Conservation (phyloP, 2,329 filamentous ascomycete species). For the Clarireedia sp. region DNA sequence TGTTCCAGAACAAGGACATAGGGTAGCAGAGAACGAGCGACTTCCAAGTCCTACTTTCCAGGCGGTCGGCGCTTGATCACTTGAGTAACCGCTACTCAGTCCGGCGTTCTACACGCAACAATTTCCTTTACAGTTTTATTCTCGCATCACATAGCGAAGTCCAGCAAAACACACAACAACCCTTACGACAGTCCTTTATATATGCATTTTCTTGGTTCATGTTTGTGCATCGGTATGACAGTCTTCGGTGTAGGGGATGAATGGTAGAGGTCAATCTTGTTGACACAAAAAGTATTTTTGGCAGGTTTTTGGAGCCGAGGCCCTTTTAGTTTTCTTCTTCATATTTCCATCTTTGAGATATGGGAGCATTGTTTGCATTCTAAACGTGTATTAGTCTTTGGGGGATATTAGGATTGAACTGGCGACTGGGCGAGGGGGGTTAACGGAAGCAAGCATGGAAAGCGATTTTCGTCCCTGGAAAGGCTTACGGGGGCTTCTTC, state of each 20-base stretch:
- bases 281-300: not conserved
- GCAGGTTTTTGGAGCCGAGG: not conserved
- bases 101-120: not conserved
- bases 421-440: too few relatives aligned
- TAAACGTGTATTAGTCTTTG: too few relatives aligned
- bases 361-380: not conserved
- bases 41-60: conserved; percentile 1
- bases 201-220: conserved; percentile 8
- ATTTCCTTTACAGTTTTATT: conserved; percentile 3
- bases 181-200: conserved; percentile 5
- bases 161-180: conserved; percentile 1
- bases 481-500: too few relatives aligned
- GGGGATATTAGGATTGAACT: too few relatives aligned
- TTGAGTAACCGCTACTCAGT: not conserved
- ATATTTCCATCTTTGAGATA: too few relatives aligned
- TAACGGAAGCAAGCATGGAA: too few relatives aligned
- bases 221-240: not conserved
- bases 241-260: not conserved
- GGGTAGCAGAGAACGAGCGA: not conserved
- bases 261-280: not conserved
- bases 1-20: not conserved
- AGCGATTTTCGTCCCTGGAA: too few relatives aligned
- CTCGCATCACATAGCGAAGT: not conserved
- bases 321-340: not conserved
- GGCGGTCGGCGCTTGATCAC: not conserved